A percentile compares a stretch with the other conserved stretches of the same genome.
These are phyloP conservation scores for Aspergillus heteromorphus DNA, from an alignment of 495 filamentous ascomycete species.

Conservation along the genomic window DNA sequence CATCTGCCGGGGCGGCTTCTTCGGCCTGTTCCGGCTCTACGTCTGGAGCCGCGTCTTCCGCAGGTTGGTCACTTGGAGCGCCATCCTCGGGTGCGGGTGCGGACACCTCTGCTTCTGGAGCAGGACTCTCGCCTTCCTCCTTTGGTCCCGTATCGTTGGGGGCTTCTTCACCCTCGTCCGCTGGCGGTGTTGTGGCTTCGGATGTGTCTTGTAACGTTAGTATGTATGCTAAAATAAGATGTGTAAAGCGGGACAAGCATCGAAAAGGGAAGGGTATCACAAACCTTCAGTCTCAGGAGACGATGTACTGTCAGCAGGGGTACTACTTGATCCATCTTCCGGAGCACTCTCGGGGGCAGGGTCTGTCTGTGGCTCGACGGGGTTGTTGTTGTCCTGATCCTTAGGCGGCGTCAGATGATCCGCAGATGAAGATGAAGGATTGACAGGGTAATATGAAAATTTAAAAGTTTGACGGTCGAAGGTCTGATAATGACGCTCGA, in stretches of 20 bases:
- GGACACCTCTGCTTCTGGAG: conserved; percentile 5
- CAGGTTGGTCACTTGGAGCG: conserved; percentile 14
- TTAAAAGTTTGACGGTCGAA: conserved; percentile 32
- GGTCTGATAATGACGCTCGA: conserved; percentile 36
- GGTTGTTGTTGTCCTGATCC: conserved; percentile 33
- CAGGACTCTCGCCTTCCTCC: conserved; percentile 15
- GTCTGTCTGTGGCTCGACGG: conserved; percentile 22
- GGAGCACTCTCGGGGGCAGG: conserved; percentile 19
- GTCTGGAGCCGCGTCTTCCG: not conserved
- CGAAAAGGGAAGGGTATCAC: conserved; percentile 2
- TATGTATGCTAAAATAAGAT: conserved; percentile 16
- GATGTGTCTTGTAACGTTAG: conserved; percentile 19
- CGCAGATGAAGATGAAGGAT: conserved; percentile 20
- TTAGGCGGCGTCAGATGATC: conserved; percentile 37
- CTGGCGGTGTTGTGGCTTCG: conserved; percentile 23
- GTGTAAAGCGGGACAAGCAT: too few species aligned
- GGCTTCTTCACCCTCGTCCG: conserved; percentile 19
- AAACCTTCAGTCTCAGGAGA: conserved; percentile 27
- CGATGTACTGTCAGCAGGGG: conserved; percentile 21
- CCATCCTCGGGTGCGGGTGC: conserved; percentile 14
- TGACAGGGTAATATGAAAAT: conserved; percentile 34
- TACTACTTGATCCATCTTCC: conserved; percentile 19
- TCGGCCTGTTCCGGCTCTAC: conserved; percentile 6
- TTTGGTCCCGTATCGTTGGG: conserved; percentile 18
- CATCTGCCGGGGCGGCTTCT: not conserved